Base-by-base conservation (phyloP, 148 eudicot species). In the Rhododendron ferrugineum region DNA sequence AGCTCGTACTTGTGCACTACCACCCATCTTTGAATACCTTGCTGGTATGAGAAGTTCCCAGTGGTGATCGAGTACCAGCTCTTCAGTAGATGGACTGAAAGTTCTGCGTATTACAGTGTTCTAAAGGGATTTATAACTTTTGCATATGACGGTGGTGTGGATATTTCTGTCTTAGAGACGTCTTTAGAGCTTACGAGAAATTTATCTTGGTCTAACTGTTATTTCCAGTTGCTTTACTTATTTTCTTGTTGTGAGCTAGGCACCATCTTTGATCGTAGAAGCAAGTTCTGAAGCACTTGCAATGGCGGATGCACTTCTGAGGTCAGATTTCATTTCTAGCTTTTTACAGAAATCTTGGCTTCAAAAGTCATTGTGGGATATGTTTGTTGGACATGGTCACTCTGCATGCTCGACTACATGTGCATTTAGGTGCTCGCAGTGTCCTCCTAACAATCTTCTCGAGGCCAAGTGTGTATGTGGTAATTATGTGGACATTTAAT, bases 281-380 rank as follows among this genome's bases (percentile, higher is more conserved):
- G 97, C 95, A 86, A 92, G 92, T 86, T 78, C 94, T 78, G 98
- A 97, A 92, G 95, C 98, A 73, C 90, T 95, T 84, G 89, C 87
- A 64, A 83, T 97, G 85, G 94, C 91, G 80, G 95, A 97, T 91
- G 93, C 94, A 78, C 90, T 97, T 56, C 87, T 97, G 87, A 95
- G 99, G 99, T 95, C 66, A 88, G 85, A 75, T 83, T 81, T 79
- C 46, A 58, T 32, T 82, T 70, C 40, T 62, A 30, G 66, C 40
- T 23, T 5, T n/a, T 37, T 83, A 50, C 73, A 4, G 23, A 23
- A 50, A 85, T 58, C n/a, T 37, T 49, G 44, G 74, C 47, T 49
- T 34, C 23, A 82, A 82, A 18, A 47, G 68, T 36, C 15, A 74
- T 46, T 70, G 20, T 37, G 50, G 46, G 23, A 54, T 75, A 40